Evolutionary conservation across 805 yeast genomes (phyloP).

Genomic region (Zygosaccharomyces siamensis): DNA sequence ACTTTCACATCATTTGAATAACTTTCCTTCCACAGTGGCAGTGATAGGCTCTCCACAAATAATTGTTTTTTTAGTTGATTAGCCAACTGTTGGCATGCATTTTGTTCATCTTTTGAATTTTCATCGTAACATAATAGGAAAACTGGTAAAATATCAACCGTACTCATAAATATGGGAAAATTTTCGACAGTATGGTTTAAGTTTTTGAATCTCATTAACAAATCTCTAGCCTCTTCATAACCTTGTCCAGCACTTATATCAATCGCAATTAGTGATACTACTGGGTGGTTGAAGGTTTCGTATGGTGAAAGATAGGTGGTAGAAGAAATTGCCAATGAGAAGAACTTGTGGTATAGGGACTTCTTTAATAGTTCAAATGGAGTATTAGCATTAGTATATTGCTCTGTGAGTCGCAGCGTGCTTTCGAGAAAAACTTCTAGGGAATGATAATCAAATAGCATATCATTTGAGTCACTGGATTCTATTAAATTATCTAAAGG

Average conservation of each 20-base stretch:
- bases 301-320: constrained; percentile 62
- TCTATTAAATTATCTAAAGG: constrained; percentile 36
- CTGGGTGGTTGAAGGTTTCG: constrained; percentile 85
- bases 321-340: constrained; percentile 52
- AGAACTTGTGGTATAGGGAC: constrained; percentile 52
- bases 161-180: constrained; percentile 49
- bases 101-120: constrained; percentile 41
- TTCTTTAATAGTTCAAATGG: constrained; percentile 35
- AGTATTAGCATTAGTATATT: constrained; percentile 26
- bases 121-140: constrained; percentile 49
- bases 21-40: constrained; percentile 28
- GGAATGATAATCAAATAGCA: constrained; percentile 35
- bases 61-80: constrained; percentile 41
- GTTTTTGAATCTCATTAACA: constrained; percentile 50
- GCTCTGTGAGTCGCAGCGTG: constrained; percentile 32
- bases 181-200: constrained; percentile 44
- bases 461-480: constrained; percentile 27
- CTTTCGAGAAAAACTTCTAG: constrained; percentile 36
- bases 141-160: constrained; percentile 54
- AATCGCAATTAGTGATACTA: constrained; percentile 65
- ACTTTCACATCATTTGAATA: constrained; percentile 10
- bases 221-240: constrained; percentile 51
- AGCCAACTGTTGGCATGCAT: constrained; percentile 37
- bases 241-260: constrained; percentile 35
- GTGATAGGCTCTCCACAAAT: constrained; percentile 33